Evolutionary conservation across 345 rosid genomes (phyloP).

Genomic region (Brassica incana): DNA sequence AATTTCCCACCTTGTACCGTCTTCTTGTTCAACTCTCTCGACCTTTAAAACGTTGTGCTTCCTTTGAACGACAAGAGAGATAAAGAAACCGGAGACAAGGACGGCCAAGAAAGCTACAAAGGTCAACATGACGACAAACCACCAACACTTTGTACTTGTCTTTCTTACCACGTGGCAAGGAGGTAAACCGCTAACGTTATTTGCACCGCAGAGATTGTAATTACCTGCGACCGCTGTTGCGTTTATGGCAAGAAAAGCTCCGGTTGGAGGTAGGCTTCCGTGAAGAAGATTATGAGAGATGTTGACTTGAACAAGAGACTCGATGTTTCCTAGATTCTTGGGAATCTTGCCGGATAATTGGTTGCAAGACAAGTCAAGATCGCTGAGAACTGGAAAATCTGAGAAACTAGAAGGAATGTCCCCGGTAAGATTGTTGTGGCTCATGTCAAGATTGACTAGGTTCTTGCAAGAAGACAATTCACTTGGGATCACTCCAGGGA

Average conservation of each 20-base stretch:
- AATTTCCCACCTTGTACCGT: conserved; percentile 64
- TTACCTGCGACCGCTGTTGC: conserved; percentile 67
- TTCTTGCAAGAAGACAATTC: conserved; percentile 68
- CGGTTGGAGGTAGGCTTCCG: conserved; percentile 70
- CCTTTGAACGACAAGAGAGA: conserved; percentile 38
- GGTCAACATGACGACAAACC: conserved; percentile 49
- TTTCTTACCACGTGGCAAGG: conserved; percentile 53
- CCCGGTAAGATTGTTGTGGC: conserved; percentile 64
- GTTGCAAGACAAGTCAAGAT: conserved; percentile 77
- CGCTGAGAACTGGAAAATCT: conserved; percentile 61
- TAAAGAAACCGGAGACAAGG: conserved; percentile 40
- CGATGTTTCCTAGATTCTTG: conserved; percentile 44
- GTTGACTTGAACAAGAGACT: conserved; percentile 63
- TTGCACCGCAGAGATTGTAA: conserved; percentile 48
- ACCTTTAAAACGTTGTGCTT: conserved; percentile 35
- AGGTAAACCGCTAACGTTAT: conserved; percentile 43
- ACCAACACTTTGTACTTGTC: conserved; percentile 38
- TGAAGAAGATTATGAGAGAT: conserved; percentile 61
- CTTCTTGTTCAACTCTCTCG: conserved; percentile 62
- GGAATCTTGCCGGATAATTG: conserved; percentile 68
- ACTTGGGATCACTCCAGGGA: conserved; percentile 63
- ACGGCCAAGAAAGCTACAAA: conserved; percentile 42
- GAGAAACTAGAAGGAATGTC: conserved; percentile 56
- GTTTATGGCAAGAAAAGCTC: conserved; percentile 78
- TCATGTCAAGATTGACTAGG: conserved; percentile 77